A percentile compares a stretch with the other conserved stretches of the same genome.
Conservation (phyloP, 2,329 filamentous ascomycete genomes). For the Coniochaeta sp. region DNA sequence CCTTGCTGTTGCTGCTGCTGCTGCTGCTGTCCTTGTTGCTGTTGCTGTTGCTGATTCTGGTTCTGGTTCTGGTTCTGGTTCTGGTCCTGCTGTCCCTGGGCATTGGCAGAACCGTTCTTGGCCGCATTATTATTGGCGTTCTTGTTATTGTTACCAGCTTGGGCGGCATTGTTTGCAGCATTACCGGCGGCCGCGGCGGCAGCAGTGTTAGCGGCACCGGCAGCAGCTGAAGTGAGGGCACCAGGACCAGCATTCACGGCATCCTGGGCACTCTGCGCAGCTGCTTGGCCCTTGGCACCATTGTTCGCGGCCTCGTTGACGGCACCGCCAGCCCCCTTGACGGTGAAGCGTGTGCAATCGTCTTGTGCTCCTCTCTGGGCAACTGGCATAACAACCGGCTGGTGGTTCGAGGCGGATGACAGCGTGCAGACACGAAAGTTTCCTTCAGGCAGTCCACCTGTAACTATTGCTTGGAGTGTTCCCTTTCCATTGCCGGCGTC, state of each 20-base stretch:
- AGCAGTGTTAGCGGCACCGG: neutral
- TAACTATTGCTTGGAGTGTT: constrained; percentile 33
- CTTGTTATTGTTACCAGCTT: constrained; percentile 8
- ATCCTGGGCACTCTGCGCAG: neutral
- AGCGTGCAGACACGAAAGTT: constrained; percentile 45
- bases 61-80: constrained; percentile 10
- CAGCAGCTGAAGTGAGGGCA: neutral
- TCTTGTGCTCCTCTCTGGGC: constrained; percentile 47
- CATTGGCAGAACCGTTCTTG: neutral
- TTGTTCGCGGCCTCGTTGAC: constrained; percentile 2
- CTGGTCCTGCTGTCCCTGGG: constrained; percentile 3
- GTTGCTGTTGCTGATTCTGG: constrained; percentile 7
- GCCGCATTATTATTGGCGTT: neutral
- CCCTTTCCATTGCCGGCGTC: constrained; percentile 39
- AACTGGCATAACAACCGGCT: constrained; percentile 51
- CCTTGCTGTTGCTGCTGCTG: neutral
- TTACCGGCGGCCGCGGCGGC: neutral
- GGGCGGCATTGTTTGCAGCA: constrained; percentile 10
- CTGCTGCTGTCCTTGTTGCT: constrained; percentile 2
- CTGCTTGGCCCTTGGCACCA: constrained; percentile 1
- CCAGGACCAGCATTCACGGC: neutral
- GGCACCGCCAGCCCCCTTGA: neutral
- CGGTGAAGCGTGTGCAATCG: constrained; percentile 38
- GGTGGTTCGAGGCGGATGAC: constrained; percentile 42
- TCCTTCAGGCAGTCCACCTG: constrained; percentile 37